Conservation (phyloP, 2,329 filamentous ascomycete species). For the Ascochyta lentis region DNA sequence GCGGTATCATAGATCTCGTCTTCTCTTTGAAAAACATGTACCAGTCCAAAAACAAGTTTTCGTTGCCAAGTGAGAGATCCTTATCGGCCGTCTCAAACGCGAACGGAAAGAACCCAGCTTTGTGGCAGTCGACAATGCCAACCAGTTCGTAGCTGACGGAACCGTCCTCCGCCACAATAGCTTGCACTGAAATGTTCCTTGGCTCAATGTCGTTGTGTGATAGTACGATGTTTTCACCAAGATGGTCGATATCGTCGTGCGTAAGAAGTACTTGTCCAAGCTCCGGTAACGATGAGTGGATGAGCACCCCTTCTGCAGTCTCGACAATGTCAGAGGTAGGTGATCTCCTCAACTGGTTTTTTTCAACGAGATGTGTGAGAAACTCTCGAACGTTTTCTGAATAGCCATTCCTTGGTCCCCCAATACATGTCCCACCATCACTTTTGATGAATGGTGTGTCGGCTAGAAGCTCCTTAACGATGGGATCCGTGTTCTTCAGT, state of each 20-base stretch:
- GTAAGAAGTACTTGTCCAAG: constrained; percentile 12
- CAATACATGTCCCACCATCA: constrained; percentile 7
- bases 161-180: not conserved
- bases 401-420: constrained; percentile 6
- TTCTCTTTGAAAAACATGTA: constrained; percentile 13
- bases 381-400: constrained; percentile 12
- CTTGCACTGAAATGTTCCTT: constrained; percentile 8
- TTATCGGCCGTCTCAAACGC: constrained; percentile 15
- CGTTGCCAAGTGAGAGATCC: constrained; percentile 14
- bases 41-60: constrained; percentile 14
- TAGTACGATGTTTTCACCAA: constrained; percentile 5
- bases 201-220: constrained; percentile 15
- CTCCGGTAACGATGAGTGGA: constrained; percentile 10
- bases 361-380: constrained; percentile 8
- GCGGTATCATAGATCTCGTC: constrained; percentile 5
- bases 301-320: constrained; percentile 8
- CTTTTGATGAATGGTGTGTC: constrained; percentile 8
- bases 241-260: constrained; percentile 1
- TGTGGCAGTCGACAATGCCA: constrained; percentile 10
- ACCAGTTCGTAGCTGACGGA: constrained; percentile 5
- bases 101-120: constrained; percentile 12
- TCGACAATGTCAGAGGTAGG: constrained; percentile 12
- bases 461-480: constrained; percentile 6
- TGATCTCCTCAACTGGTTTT: constrained; percentile 8
- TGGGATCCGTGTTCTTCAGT: constrained; percentile 5